Evolutionary conservation across 345 rosid species (phyloP).

Genomic region (Euphorbia pulcherrima): DNA sequence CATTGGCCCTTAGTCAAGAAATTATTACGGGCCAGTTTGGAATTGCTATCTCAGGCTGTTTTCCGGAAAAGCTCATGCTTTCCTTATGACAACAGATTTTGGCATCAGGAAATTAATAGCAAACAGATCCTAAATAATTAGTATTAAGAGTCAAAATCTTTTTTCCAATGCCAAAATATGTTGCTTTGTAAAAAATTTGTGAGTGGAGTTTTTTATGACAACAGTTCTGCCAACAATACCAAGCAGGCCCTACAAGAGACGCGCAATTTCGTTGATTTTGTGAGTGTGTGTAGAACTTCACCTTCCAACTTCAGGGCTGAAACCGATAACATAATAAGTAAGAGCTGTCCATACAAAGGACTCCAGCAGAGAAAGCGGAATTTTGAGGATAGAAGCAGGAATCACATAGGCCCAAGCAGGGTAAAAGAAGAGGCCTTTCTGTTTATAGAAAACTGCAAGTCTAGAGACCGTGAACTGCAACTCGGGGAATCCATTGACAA

Average conservation of each 20-base stretch:
- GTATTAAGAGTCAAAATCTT: too few relatives aligned
- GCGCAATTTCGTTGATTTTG: background rate
- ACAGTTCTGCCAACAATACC: too few relatives aligned
- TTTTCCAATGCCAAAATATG: too few relatives aligned
- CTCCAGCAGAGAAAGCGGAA: conserved; percentile 52
- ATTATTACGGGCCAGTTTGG: too few relatives aligned
- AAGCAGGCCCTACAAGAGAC: background rate
- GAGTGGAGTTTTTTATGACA: too few relatives aligned
- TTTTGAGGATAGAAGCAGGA: conserved; percentile 45
- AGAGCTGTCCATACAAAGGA: conserved; percentile 57
- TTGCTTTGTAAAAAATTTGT: too few relatives aligned
- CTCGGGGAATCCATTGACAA: conserved; percentile 53
- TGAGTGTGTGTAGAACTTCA: conserved; percentile 15
- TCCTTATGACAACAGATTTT: too few relatives aligned
- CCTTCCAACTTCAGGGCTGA: conserved; percentile 68
- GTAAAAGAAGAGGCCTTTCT: conserved; percentile 48
- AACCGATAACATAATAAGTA: conserved; percentile 75
- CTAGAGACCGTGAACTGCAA: conserved; percentile 42
- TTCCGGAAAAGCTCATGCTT: too few relatives aligned
- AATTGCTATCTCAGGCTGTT: too few relatives aligned
- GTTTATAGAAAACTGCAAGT: conserved; percentile 57
- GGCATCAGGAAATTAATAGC: too few relatives aligned
- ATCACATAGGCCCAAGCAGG: conserved; percentile 72
- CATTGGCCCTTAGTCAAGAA: background rate
- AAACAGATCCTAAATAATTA: too few relatives aligned